Conservation (phyloP, 495 filamentous ascomycete species). For the Tuber microsphaerosporum region DNA sequence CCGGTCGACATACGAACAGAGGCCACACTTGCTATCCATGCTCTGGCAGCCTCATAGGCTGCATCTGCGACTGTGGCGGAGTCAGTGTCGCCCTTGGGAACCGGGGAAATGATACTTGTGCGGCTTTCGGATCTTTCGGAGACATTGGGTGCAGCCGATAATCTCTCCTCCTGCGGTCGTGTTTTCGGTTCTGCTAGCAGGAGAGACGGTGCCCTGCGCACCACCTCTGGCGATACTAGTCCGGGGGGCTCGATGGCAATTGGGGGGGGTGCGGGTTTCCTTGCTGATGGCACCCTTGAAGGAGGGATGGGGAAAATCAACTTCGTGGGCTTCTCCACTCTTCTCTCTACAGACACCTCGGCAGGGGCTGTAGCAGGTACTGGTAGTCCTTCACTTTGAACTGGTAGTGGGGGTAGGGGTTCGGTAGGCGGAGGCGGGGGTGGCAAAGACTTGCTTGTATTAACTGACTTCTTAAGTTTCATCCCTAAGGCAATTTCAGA, state of each 20-base stretch:
- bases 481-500: slow-evolving; percentile 23
- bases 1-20: background rate
- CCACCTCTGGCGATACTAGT: slow-evolving; percentile 16
- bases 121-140: slow-evolving; percentile 20
- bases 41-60: slow-evolving; percentile 31
- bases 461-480: slow-evolving; percentile 21
- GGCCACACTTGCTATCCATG: slow-evolving; percentile 35
- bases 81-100: background rate
- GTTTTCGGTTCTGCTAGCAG: background rate
- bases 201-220: slow-evolving; percentile 5
- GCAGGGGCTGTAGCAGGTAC: background rate
- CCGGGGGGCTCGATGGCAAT: slow-evolving; percentile 15
- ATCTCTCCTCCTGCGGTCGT: background rate
- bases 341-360: background rate
- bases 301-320: slow-evolving; percentile 26
- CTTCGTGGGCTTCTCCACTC: slow-evolving; percentile 10
- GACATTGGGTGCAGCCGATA: slow-evolving; percentile 2
- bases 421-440: background rate
- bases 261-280: slow-evolving; percentile 23
- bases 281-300: slow-evolving; percentile 5
- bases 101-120: background rate
- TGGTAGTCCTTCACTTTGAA: background rate
- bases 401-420: slow-evolving; percentile 7
- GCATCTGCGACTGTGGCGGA: background rate
- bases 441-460: slow-evolving; percentile 5